Evolutionary conservation across 108 stramenopile genomes (phyloP), one percentile per base, ranked within the genome.

Genomic region (Nitzschia sp.): DNA sequence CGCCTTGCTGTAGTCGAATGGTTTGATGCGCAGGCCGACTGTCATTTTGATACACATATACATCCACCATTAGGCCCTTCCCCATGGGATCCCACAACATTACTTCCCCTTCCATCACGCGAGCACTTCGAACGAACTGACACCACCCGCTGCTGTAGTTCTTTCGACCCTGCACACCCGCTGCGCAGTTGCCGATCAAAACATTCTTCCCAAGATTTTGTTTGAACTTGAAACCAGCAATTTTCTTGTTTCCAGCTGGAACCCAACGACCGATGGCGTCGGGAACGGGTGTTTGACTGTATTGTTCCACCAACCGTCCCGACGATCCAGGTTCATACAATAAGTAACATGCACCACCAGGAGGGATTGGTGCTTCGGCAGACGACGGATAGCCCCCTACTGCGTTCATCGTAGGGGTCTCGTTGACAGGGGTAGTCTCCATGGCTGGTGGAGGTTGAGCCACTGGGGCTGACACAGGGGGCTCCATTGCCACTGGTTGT

Each of bases 221-320:
- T 40, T 61, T 77, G 71, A 75, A 81, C 57, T 81, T 81, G 67
- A 81, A 81, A 61, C 75, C 76, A 10, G 75, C 52, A 57, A 81
- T 81, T 53, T 60, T 58, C 50, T 77, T 77, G 12, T 29, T 37
- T 8, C 76, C 76, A 9, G 74, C 60, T 19, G 80, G 69, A 6
- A 41, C 56, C 76, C 76, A 81, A 10, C 76, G 71, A 37, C 80
- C 80, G 60, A 81, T 77, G 12, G 80, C 80, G 24, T 34, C 58
- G 3, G 44, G 46, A 10, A 81, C 56, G 20, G 71, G 68, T 43
- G 76, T 81, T 41, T 58, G 63, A 56, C 71, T 69, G 46, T 73
- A 81, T 12, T 81, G 67, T 46, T 73, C 61, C 14, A 73, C 64
- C 43, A 81, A 17, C 15, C 59, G 67, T 12, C 79, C 79, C 26